Base-by-base conservation (phyloP, 805 yeast species). In the Trichomonascus vanleenenianus region DNA sequence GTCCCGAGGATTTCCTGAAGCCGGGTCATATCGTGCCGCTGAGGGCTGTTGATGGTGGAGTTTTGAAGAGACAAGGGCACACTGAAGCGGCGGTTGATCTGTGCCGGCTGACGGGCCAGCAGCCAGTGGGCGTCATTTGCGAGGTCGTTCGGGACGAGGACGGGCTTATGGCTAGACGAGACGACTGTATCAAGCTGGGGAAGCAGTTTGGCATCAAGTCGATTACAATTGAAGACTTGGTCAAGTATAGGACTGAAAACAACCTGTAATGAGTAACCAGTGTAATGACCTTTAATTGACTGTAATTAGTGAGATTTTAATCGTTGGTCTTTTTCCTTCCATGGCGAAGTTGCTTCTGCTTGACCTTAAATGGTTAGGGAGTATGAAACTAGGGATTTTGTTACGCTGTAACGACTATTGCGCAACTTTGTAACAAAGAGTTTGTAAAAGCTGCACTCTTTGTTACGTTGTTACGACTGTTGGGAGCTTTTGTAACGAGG, bases 21-120 rank as follows among this genome's bases (percentile, higher is more conserved):
- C 99, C 99, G 0, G 99, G 99, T 14, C 99, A 93, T 60, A 70
- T 93, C 27, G 78, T 91, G 53, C 99, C 98, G 2, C 73, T 93
- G 56, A 75, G 97, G 56, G 97, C 97, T 2, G 84, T 74, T 16
- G 84, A 84, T 19, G 95, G 96, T 1, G 81, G 95, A 43, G 78
- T 93, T 47, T 70, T 79, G 46, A 67, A 70, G 42, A 83, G 99
- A 71, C 72, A 85, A 47, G 99, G 99, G 12, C 99, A 93, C 63
- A 93, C 99, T 9, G 99, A 93, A 68, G 97, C 98, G 14, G 88
- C 87, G 22, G 95, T 93, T 9, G 95, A 91, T 60, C 72, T 93
- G 52, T 81, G 95, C 60, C 68, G 70, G 57, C 71, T 89, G 57
- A 74, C 91, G 5, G 88, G 87, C 0, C 71, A 85, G 55, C 76